These are phyloP conservation scores for Caloboletus inedulis DNA, from an alignment of 1,284 basidiomycete species.

Conservation along the genomic window DNA sequence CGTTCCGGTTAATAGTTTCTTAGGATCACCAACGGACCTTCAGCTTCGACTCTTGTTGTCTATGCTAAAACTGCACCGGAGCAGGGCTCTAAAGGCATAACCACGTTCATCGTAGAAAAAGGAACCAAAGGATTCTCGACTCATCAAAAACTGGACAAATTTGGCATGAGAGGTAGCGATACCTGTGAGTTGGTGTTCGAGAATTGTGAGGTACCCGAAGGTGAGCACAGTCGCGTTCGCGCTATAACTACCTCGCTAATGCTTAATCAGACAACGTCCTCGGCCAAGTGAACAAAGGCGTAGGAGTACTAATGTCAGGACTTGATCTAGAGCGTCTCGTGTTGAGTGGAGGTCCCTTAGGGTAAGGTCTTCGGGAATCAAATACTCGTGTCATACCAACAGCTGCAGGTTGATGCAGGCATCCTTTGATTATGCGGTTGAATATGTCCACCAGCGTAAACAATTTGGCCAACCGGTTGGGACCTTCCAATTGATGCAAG, in stretches of 20 bases:
- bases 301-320: slow-evolving; percentile 89
- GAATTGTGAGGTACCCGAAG: slow-evolving; percentile 82
- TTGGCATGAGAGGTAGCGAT: slow-evolving; percentile 95
- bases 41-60: slow-evolving; percentile 86
- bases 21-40: slow-evolving; percentile 95
- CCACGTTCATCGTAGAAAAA: slow-evolving; percentile 88
- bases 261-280: slow-evolving; percentile 71
- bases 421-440: slow-evolving; percentile 84
- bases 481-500: slow-evolving; percentile 97
- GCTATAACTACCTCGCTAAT: background rate
- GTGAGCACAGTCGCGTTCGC: slow-evolving; percentile 36
- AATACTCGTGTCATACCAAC: slow-evolving; percentile 7
- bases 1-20: background rate
- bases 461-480: slow-evolving; percentile 87
- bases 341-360: slow-evolving; percentile 79
- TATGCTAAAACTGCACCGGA: slow-evolving; percentile 88
- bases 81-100: slow-evolving; percentile 84
- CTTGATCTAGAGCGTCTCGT: slow-evolving; percentile 91
- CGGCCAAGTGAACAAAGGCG: slow-evolving; percentile 77
- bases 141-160: slow-evolving; percentile 89
- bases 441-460: slow-evolving; percentile 88
- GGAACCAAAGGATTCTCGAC: slow-evolving; percentile 84
- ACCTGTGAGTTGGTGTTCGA: slow-evolving; percentile 95
- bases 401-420: slow-evolving; percentile 84
- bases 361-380: slow-evolving; percentile 27